Evolutionary conservation across 2,329 filamentous ascomycete species (phyloP).

Genomic region (Trichothecium sympodiale): DNA sequence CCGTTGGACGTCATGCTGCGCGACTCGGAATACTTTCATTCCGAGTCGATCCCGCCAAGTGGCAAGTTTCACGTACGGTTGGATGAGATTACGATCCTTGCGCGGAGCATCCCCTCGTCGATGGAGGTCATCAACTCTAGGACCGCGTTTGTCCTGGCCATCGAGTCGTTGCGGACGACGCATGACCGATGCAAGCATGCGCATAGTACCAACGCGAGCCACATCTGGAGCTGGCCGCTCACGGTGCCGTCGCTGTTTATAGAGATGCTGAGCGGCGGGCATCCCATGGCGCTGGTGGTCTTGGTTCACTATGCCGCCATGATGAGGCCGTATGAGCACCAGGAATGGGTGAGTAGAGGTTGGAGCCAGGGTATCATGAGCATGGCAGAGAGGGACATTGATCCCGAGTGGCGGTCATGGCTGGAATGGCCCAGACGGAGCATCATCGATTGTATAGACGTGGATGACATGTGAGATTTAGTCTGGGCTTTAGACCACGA

Average conservation of each 20-base stretch:
- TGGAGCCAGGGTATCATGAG: conserved; percentile 8
- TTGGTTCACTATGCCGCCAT: conserved; percentile 10
- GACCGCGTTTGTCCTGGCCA: conserved; percentile 7
- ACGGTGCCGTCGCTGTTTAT: conserved; percentile 9
- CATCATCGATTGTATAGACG: conserved; percentile 6
- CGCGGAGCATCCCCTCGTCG: conserved; percentile 5
- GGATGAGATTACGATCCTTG: conserved; percentile 6
- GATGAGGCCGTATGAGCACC: conserved; percentile 1
- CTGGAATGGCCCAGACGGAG: conserved; percentile 9
- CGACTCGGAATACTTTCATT: too few species aligned
- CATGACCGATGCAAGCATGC: not conserved
- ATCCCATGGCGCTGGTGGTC: conserved; percentile 9
- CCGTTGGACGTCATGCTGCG: conserved; percentile 3
- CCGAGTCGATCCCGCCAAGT: not conserved
- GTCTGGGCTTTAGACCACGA: too few species aligned
- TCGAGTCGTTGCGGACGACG: conserved; percentile 7
- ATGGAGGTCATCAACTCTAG: conserved; percentile 4
- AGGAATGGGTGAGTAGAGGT: conserved; percentile 7
- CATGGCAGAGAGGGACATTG: conserved; percentile 6
- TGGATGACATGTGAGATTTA: conserved; percentile 7
- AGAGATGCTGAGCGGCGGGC: conserved; percentile 7
- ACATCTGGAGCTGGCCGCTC: conserved; percentile 8
- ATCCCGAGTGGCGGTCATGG: conserved; percentile 2
- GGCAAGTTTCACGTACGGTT: conserved; percentile 2
- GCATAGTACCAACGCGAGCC: not conserved